These are phyloP conservation scores for Mortierella sp. DNA, from an alignment of 371 early-diverging fungal genomes.

Conservation along the genomic window DNA sequence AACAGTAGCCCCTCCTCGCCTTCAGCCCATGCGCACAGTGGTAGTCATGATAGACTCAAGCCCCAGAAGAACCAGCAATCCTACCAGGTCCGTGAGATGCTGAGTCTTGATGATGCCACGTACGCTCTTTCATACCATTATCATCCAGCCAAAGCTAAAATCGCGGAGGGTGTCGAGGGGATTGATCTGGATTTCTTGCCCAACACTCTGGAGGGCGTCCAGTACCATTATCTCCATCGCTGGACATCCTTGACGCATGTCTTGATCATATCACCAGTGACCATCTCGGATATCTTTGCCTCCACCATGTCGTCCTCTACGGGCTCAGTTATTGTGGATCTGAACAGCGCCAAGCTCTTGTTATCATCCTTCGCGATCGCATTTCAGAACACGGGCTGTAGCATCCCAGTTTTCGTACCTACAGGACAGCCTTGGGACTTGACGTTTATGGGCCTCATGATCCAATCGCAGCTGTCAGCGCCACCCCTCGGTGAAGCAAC, in stretches of 20 bases:
- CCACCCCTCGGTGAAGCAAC: too few species aligned
- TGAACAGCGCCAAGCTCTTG: conserved; percentile 73
- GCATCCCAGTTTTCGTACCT: conserved; percentile 82
- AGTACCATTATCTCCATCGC: conserved; percentile 44
- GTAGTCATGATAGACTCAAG: neutral
- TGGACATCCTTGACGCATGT: conserved; percentile 50
- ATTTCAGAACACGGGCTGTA: conserved; percentile 76
- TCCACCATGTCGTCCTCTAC: conserved; percentile 27
- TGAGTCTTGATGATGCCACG: conserved; percentile 47
- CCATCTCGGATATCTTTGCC: conserved; percentile 52
- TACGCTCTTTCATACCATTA: conserved; percentile 49
- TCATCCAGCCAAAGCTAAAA: conserved; percentile 36
- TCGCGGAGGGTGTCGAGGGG: conserved; percentile 26
- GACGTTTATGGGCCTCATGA: conserved; percentile 40
- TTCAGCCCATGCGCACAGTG: neutral
- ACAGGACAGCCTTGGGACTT: conserved; percentile 74
- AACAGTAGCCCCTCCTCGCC: too few species aligned
- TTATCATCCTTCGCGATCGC: conserved; percentile 83
- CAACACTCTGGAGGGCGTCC: conserved; percentile 24
- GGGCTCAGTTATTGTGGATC: conserved; percentile 60
- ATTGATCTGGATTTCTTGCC: conserved; percentile 49
- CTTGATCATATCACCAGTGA: conserved; percentile 51
- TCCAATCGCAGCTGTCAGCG: conserved; percentile 19
- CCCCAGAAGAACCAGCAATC: too few species aligned
- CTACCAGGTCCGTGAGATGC: conserved; percentile 44